Conservation (phyloP, 306 rosid species). For the Castanea crenata region DNA sequence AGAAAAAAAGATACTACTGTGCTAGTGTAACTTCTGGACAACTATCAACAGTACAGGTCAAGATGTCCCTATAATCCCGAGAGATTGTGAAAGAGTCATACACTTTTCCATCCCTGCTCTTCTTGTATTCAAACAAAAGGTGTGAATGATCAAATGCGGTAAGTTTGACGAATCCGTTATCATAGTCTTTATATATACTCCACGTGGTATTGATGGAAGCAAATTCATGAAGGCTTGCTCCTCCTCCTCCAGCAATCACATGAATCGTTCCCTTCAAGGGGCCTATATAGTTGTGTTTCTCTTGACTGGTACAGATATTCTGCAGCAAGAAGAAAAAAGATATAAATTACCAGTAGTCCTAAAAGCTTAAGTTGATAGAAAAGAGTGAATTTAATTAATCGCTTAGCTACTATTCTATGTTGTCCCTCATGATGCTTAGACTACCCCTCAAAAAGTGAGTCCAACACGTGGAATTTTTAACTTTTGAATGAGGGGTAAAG, state of each 20-base stretch:
- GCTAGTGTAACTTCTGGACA: conserved; percentile 67
- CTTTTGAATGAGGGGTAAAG: no score
- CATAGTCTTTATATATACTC: conserved; percentile 76
- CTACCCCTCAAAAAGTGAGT: no score
- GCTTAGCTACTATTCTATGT: neutral
- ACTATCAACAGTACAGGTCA: conserved; percentile 71
- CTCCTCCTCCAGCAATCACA: conserved; percentile 88
- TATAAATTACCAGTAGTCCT: neutral
- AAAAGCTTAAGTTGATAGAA: neutral
- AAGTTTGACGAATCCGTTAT: conserved; percentile 77
- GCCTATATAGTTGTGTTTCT: conserved; percentile 68
- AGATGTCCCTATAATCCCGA: conserved; percentile 75
- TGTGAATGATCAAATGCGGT: conserved; percentile 87
- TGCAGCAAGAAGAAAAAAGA: conserved; percentile 24
- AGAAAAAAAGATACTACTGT: neutral
- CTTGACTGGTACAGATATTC: conserved; percentile 74
- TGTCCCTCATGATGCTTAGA: no score
- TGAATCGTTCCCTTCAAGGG: conserved; percentile 85
- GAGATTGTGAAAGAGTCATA: conserved; percentile 79
- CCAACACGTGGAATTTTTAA: no score
- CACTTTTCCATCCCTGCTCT: conserved; percentile 80
- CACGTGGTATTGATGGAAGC: conserved; percentile 63
- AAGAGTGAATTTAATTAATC: neutral
- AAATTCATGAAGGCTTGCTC: conserved; percentile 73
- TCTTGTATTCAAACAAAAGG: conserved; percentile 86